Percentiles rank a stretch among this genome's conserved stretches.
Evolutionary conservation across 2,329 filamentous ascomycete genomes (phyloP).

Genomic region (Chalaropsis ovoidea): DNA sequence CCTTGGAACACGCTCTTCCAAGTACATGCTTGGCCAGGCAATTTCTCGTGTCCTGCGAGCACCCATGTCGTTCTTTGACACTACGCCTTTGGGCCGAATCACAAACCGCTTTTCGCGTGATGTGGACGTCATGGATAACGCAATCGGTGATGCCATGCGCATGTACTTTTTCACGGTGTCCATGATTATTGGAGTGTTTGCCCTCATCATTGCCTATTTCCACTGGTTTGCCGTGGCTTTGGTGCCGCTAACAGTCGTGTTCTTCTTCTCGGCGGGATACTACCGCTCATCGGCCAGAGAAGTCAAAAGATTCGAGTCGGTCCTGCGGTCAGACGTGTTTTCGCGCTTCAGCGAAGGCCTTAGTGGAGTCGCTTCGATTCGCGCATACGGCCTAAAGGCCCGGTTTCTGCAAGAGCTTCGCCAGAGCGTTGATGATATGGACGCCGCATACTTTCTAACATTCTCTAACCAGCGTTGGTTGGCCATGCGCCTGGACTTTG

Average conservation of each 20-base stretch:
- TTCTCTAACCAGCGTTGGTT: conserved; percentile 95
- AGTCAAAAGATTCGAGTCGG: conserved; percentile 85
- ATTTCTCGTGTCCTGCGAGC: conserved; percentile 64
- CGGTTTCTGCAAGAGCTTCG: conserved; percentile 63
- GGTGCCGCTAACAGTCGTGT: conserved; percentile 59
- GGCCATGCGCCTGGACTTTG: conserved; percentile 69
- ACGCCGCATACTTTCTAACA: conserved; percentile 86
- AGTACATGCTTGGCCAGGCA: conserved; percentile 68
- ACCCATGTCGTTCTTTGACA: conserved; percentile 91
- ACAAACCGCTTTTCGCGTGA: conserved; percentile 95
- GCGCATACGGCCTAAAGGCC: conserved; percentile 73
- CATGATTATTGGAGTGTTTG: conserved; percentile 74
- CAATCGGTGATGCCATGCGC: conserved; percentile 74
- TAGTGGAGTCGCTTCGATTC: conserved; percentile 71
- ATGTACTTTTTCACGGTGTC: conserved; percentile 84
- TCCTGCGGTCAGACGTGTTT: conserved; percentile 79
- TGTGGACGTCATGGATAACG: conserved; percentile 94
- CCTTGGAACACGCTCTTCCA: conserved; percentile 71
- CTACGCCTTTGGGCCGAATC: conserved; percentile 86
- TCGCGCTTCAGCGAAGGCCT: conserved; percentile 86
- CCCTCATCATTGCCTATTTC: conserved; percentile 89
- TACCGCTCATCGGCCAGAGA: conserved; percentile 87
- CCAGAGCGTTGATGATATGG: conserved; percentile 76
- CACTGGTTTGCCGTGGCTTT: conserved; percentile 66
- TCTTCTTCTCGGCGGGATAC: conserved; percentile 73